These are phyloP conservation scores for Daedaleopsis sinensis DNA, from an alignment of 768 basidiomycete species.

Conservation along the genomic window DNA sequence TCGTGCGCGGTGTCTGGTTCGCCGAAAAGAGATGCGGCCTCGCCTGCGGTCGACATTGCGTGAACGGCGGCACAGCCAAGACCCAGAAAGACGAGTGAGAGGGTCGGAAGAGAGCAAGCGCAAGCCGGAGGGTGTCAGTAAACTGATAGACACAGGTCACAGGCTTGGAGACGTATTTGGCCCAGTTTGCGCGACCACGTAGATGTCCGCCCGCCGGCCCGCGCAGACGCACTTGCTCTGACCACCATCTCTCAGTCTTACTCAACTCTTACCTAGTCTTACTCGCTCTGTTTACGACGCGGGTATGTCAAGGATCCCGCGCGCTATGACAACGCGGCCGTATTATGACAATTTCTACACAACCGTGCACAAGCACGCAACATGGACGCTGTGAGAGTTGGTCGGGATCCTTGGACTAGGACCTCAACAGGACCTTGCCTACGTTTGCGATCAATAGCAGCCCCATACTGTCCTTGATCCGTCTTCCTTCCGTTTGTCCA, in stretches of 20 bases:
- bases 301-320: not conserved
- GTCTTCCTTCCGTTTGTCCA: conserved; percentile 16
- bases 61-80: conserved; percentile 19
- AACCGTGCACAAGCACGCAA: not conserved
- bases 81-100: conserved; percentile 20
- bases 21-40: conserved; percentile 83
- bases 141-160: conserved; percentile 5
- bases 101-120: conserved; percentile 5
- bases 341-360: not conserved
- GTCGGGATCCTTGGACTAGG: no score
- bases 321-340: not conserved
- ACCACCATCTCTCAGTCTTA: not conserved
- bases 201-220: conserved; percentile 14
- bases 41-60: conserved; percentile 68
- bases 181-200: conserved; percentile 44
- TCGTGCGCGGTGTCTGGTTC: conserved; percentile 54
- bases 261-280: no score
- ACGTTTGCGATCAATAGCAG: not conserved
- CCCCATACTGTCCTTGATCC: conserved; percentile 8
- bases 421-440: no score
- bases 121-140: conserved; percentile 8
- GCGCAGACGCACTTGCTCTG: not conserved
- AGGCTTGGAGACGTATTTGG: conserved; percentile 39
- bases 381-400: not conserved
- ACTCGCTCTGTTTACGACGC: not conserved